Evolutionary conservation across 106 monocot species (phyloP).

Genomic region (Dioscorea zingiberensis): DNA sequence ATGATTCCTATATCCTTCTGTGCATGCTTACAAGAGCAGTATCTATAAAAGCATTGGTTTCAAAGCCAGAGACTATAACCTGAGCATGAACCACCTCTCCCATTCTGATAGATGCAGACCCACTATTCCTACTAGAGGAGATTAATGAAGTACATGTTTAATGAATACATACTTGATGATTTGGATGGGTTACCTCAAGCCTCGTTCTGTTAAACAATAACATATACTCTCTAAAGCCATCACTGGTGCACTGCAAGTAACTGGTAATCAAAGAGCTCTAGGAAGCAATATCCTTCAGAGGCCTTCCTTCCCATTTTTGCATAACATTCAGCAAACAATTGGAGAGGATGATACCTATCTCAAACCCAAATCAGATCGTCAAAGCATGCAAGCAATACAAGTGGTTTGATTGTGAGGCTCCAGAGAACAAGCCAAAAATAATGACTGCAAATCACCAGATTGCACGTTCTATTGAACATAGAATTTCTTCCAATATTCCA

Average conservation of each 20-base stretch:
- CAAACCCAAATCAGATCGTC: slow-evolving; percentile 22
- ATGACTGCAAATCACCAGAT: slow-evolving; percentile 37
- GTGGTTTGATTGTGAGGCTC: slow-evolving; percentile 2
- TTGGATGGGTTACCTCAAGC: slow-evolving; percentile 13
- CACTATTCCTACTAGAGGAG: too few relatives aligned
- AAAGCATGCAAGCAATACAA: slow-evolving; percentile 36
- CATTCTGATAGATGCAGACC: too few relatives aligned
- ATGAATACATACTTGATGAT: slow-evolving; percentile 42
- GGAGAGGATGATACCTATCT: slow-evolving; percentile 19
- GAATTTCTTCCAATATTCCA: too few relatives aligned
- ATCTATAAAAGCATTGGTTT: too few relatives aligned
- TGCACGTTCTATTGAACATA: slow-evolving; percentile 29
- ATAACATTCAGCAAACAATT: slow-evolving; percentile 57
- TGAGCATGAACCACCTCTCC: too few relatives aligned
- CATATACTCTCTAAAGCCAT: slow-evolving; percentile 10
- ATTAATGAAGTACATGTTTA: too few relatives aligned
- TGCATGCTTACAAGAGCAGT: too few relatives aligned
- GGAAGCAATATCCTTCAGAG: slow-evolving; percentile 32
- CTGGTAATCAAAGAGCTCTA: slow-evolving; percentile 66
- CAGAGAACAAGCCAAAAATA: slow-evolving; percentile 34
- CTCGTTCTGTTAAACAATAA: slow-evolving; percentile 41
- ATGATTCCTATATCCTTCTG: slow-evolving; percentile 33
- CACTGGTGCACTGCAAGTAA: slow-evolving; percentile 17
- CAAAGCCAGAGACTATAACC: too few relatives aligned
- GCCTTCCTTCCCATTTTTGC: slow-evolving; percentile 29